Evolutionary conservation across 805 yeast genomes (phyloP), one percentile per base, ranked within the genome.

Genomic region (Yamadazyma takamatsuzukensis): DNA sequence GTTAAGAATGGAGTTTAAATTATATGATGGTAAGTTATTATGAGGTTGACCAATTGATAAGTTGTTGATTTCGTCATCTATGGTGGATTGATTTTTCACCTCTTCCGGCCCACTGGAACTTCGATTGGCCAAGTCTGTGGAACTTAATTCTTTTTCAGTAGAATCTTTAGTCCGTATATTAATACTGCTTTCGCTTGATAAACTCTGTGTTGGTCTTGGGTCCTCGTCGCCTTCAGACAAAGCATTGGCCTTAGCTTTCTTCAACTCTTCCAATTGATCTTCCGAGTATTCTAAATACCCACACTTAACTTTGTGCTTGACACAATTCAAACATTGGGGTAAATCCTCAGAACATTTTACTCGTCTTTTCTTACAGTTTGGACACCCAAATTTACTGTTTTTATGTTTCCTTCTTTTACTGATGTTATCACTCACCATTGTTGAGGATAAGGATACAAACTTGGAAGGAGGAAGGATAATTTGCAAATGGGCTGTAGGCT

Each of bases 291-390:
- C 61, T 23, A 61, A 48, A 40, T 64, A 64, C 5, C 64, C 69
- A 48, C 71, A 64, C 32, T 48, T 53, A 4, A 54, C 59, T 32
- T 59, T 54, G 41, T 64, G 70, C 35, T 64, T 64, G 31, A 61
- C 42, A 46, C 71, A 64, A 41, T 64, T 64, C 33, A 44, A 27
- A 36, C 71, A 64, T 29, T 51, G 47, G 2, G 71, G 71, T 16
- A 64, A 45, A 25, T 63, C 62, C 33, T 64, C 70, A 16, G 55
- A 44, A 40, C 78, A 73, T 47, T 72, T 72, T 40, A 73, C 76
- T 29, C 74, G 53, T 30, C 79, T 53, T 32, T 56, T 55, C 45
- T 71, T 71, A 51, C 78, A 73, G 19, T 70, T 68, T 14, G 64
- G 56, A 40, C 78, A 73, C 5, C 78, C 78, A 7, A 56, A 51